These are phyloP conservation scores for Nannochloropsis gaditana DNA, from an alignment of 108 stramenopile genomes.

Conservation along the genomic window DNA sequence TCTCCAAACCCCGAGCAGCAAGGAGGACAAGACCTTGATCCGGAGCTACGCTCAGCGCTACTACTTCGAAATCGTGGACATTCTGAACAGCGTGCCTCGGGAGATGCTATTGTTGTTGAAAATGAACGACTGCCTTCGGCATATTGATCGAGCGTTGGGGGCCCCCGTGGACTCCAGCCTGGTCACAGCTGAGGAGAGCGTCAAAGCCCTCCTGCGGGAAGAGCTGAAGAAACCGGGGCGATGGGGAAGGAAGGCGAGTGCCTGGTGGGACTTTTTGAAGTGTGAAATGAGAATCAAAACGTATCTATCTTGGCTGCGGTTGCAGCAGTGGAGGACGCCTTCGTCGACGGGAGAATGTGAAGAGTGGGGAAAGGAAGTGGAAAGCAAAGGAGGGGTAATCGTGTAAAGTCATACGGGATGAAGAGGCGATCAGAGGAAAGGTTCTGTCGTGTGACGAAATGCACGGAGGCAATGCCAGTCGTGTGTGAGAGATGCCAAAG, in stretches of 20 bases:
- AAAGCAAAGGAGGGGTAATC: too few relatives aligned
- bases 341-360: not conserved
- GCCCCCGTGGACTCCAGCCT: slow-evolving; percentile 53
- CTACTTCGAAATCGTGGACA: slow-evolving; percentile 67
- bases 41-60: slow-evolving; percentile 81
- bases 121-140: slow-evolving; percentile 87
- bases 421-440: not conserved
- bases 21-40: slow-evolving; percentile 70
- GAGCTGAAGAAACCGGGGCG: slow-evolving; percentile 25
- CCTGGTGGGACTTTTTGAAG: not conserved
- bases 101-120: slow-evolving; percentile 85
- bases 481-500: too few relatives aligned
- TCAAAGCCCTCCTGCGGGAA: slow-evolving; percentile 34
- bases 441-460: not conserved
- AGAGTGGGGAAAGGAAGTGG: not conserved
- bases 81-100: slow-evolving; percentile 71
- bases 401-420: too few relatives aligned
- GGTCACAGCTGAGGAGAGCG: slow-evolving; percentile 33
- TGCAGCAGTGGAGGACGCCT: not conserved
- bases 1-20: slow-evolving; percentile 40
- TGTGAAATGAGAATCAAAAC: slow-evolving; percentile 10
- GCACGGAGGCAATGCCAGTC: too few relatives aligned
- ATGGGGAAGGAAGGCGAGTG: not conserved
- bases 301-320: not conserved
- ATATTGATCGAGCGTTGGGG: slow-evolving; percentile 77